Percentiles rank a stretch among this genome's conserved stretches.
These are phyloP conservation scores for Batkoa obscura DNA, from an alignment of 371 early-diverging fungal genomes.

Conservation along the genomic window DNA sequence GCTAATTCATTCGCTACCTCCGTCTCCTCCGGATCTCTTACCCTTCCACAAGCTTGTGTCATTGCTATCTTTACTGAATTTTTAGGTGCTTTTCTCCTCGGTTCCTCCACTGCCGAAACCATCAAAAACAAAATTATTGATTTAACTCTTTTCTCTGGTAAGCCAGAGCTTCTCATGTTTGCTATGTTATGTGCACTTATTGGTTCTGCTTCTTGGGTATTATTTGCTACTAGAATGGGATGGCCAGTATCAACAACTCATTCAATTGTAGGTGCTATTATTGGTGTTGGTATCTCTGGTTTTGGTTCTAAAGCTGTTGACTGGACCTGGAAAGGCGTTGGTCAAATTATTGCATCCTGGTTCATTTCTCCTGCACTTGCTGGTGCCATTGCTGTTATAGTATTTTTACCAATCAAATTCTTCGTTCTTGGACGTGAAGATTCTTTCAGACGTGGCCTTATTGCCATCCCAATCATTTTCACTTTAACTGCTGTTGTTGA, in stretches of 20 bases:
- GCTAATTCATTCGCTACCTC: slow-evolving; percentile 76
- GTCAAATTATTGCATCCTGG: slow-evolving; percentile 55
- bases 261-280: slow-evolving; percentile 62
- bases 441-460: slow-evolving; percentile 48
- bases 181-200: slow-evolving; percentile 60
- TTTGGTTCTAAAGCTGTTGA: slow-evolving; percentile 37
- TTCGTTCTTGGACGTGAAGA: slow-evolving; percentile 34
- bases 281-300: slow-evolving; percentile 56
- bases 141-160: slow-evolving; percentile 19
- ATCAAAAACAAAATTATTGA: slow-evolving; percentile 53
- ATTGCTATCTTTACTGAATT: slow-evolving; percentile 73
- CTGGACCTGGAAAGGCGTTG: slow-evolving; percentile 57
- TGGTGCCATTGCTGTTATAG: slow-evolving; percentile 39
- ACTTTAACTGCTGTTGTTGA: slow-evolving; percentile 42
- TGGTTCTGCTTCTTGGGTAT: slow-evolving; percentile 54
- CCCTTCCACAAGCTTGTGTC: slow-evolving; percentile 42
- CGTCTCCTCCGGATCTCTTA: slow-evolving; percentile 62
- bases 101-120: slow-evolving; percentile 48
- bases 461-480: slow-evolving; percentile 55
- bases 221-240: slow-evolving; percentile 41
- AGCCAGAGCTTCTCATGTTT: slow-evolving; percentile 60
- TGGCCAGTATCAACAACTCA: slow-evolving; percentile 35
- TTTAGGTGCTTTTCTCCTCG: slow-evolving; percentile 62
- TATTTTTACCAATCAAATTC: slow-evolving; percentile 39
- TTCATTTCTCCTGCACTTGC: slow-evolving; percentile 48